Percentiles rank a stretch among this genome's conserved stretches.
phyloP scores from a whole-genome alignment of 345 rosid species.

The Bretschneidera sinensis region DNA sequence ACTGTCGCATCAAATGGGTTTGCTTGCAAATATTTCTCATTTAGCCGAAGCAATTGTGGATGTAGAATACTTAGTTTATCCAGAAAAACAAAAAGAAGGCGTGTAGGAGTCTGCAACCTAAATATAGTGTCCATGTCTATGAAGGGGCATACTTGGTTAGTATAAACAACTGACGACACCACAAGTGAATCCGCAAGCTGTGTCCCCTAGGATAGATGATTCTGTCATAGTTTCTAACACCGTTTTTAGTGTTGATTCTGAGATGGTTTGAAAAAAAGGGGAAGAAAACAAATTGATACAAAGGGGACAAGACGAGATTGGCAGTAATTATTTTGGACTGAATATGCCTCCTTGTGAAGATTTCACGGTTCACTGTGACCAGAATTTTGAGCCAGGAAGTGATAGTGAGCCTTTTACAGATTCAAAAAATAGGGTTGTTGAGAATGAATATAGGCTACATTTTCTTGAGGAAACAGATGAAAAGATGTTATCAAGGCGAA shows the following conservation, averaged over 20 bases:
- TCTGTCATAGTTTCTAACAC: slow-evolving; percentile 1
- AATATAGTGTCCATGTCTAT: slow-evolving; percentile 11
- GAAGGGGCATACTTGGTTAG: slow-evolving; percentile 9
- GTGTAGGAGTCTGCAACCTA: slow-evolving; percentile 1
- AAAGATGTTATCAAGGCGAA: slow-evolving; percentile 54
- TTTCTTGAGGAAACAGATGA: slow-evolving; percentile 67
- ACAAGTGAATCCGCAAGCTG: slow-evolving; percentile 2
- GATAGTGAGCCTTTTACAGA: slow-evolving; percentile 7
- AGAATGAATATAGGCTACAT: slow-evolving; percentile 28
- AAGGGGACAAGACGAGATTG: slow-evolving; percentile 17
- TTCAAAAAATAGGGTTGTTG: neutral
- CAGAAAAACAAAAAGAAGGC: slow-evolving; percentile 26
- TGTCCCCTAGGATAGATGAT: slow-evolving; percentile 8
- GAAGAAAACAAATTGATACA: slow-evolving; percentile 9
- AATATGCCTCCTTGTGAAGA: slow-evolving; percentile 34
- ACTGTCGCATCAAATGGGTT: slow-evolving; percentile 21
- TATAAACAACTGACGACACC: too few species aligned
- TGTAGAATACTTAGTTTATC: slow-evolving; percentile 10
- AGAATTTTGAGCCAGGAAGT: slow-evolving; percentile 17
- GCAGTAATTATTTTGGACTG: slow-evolving; percentile 10
- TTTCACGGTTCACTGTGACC: slow-evolving; percentile 7
- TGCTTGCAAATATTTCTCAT: slow-evolving; percentile 11
- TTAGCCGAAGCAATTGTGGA: slow-evolving; percentile 2
- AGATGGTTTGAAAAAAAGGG: slow-evolving; percentile 16
- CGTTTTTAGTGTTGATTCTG: slow-evolving; percentile 16